Evolutionary conservation across 208 protist genomes (phyloP), one percentile per base, ranked within the genome.

Genomic region (Acanthamoeba castellanii): DNA sequence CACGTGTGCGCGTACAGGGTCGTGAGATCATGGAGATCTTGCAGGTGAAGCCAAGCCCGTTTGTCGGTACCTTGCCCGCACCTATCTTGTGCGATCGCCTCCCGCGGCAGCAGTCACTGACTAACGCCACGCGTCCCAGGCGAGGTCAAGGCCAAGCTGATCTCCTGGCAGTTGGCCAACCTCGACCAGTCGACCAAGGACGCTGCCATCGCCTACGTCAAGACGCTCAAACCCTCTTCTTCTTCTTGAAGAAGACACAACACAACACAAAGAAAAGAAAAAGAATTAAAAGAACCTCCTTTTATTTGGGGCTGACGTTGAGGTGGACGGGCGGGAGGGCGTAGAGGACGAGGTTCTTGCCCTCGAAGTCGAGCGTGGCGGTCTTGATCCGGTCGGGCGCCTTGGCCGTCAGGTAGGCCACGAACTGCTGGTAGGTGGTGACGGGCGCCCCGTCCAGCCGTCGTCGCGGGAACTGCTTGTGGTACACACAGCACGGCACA

Each of bases 401-500:
- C 57, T 91, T 91, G 25, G 85, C 85, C 25, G 37, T 20, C 11
- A 91, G 59, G 85, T 91, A 91, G 52, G 27, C 57, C 59, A 91
- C 52, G 30, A 91, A 72, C 42, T 91, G 85, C 22, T 64, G 30
- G 32, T 91, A 91, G n/a, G 57, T 91, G 32, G 52, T 72, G 22
- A 91, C 85, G 30, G 85, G 85, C 42, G 13, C 16, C 34, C 85
- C 85, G 85, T 91, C 64, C 8, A 72, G 30, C 16, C 34, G 22
- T 34, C 85, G 85, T 20, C 59, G 85, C 14, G 85, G 85, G 59
- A 91, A 91, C 55, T 50, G 85, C 52, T 91, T 64, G 59, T 70
- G 59, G 34, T 91, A 91, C 55, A 72, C 59, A n/a, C 85, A 91
- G 30, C 85, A 91, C 32, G 85, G 85, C n/a, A 91, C 85, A 8